Percentiles rank a stretch among this genome's conserved stretches.
These are phyloP conservation scores for Cyclotella baltica DNA, from an alignment of 108 stramenopile genomes.

Conservation along the genomic window DNA sequence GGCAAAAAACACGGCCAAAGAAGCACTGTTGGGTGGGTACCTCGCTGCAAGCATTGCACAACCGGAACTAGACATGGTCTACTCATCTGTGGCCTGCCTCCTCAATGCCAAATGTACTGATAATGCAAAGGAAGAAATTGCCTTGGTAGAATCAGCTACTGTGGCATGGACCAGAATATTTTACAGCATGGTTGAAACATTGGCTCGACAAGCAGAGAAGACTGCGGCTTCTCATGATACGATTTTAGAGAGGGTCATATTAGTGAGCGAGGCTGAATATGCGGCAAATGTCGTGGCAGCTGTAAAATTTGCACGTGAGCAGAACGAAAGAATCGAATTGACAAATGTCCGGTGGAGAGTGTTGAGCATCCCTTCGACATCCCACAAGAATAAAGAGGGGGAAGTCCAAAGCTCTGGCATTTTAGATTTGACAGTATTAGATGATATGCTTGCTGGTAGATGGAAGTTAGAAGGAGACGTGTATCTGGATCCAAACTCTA, in stretches of 20 bases:
- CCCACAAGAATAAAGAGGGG: not conserved
- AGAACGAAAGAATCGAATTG: constrained; percentile 15
- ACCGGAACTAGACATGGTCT: constrained; percentile 42
- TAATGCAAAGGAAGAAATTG: constrained; percentile 57
- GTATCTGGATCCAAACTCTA: constrained; percentile 54
- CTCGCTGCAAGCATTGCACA: constrained; percentile 58
- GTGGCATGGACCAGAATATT: constrained; percentile 83
- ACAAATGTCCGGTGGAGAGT: constrained; percentile 55
- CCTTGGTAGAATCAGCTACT: constrained; percentile 78
- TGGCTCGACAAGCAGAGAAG: constrained; percentile 25
- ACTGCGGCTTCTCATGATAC: not conserved
- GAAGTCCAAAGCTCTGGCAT: constrained; percentile 47
- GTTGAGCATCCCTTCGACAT: constrained; percentile 59
- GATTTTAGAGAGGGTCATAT: constrained; percentile 51
- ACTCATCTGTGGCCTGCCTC: constrained; percentile 5
- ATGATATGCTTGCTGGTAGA: constrained; percentile 56
- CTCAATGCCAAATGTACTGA: not conserved
- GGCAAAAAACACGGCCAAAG: constrained; percentile 54
- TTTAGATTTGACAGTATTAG: constrained; percentile 63
- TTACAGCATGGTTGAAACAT: constrained; percentile 69
- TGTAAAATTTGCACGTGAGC: constrained; percentile 65
- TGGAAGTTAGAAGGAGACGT: constrained; percentile 27
- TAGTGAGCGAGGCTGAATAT: constrained; percentile 79
- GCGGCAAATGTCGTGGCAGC: constrained; percentile 87
- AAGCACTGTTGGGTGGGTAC: constrained; percentile 77